These are phyloP conservation scores for Crithidia expoeki DNA, from an alignment of 208 protist genomes.

Conservation along the genomic window DNA sequence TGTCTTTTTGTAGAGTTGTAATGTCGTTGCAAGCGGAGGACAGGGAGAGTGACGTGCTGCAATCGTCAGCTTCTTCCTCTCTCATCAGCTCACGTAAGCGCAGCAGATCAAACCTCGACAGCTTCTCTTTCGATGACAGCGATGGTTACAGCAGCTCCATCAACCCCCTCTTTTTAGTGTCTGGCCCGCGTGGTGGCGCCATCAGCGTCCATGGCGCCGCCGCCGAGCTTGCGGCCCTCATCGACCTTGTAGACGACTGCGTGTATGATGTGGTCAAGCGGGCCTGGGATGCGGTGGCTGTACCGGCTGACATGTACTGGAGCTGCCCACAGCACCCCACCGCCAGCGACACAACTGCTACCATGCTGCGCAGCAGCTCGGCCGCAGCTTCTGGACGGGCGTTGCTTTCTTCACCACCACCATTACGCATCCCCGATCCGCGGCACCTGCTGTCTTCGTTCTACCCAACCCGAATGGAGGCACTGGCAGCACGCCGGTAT, in stretches of 20 bases:
- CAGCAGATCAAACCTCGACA: neutral
- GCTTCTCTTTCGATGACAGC: constrained; percentile 16
- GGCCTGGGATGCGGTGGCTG: constrained; percentile 50
- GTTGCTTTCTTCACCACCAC: neutral
- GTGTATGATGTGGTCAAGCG: constrained; percentile 36
- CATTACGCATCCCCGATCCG: constrained; percentile 48
- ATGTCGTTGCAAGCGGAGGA: neutral
- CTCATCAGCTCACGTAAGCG: neutral
- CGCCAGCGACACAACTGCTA: neutral
- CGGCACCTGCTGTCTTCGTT: constrained; percentile 51
- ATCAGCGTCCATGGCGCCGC: constrained; percentile 34
- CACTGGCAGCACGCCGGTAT: constrained; percentile 61
- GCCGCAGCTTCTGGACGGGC: neutral
- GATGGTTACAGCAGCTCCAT: constrained; percentile 32
- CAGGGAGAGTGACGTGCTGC: neutral
- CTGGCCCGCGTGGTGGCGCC: constrained; percentile 57
- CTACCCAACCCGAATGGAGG: constrained; percentile 62
- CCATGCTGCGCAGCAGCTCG: neutral
- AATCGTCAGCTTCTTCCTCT: neutral
- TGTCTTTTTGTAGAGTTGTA: no score
- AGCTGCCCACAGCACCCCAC: constrained; percentile 28
- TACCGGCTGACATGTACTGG: constrained; percentile 80
- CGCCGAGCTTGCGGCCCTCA: constrained; percentile 20
- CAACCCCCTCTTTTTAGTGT: constrained; percentile 71
- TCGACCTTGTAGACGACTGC: constrained; percentile 41